phyloP scores from a whole-genome alignment of 352 stramenopile species.

The Pythium folliculosum region DNA sequence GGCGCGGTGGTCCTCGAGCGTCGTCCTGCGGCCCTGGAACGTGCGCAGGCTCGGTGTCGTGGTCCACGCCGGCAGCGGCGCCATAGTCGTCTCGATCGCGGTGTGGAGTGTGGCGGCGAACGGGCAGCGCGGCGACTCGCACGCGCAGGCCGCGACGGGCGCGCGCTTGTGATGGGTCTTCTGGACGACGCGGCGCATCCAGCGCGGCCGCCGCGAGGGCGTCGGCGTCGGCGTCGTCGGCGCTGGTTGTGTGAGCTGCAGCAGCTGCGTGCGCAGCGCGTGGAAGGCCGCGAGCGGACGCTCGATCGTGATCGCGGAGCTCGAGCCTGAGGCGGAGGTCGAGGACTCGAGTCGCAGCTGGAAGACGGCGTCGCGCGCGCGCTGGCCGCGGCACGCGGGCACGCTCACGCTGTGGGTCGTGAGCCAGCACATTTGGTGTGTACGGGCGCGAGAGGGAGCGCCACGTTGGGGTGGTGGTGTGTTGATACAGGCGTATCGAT shows the following conservation, averaged over 20 bases:
- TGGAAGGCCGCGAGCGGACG: conserved; percentile 55
- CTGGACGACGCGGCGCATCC: conserved; percentile 26
- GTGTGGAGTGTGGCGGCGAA: conserved; percentile 43
- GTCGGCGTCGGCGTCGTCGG: neutral
- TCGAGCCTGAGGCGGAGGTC: too few species aligned
- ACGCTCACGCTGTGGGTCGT: conserved; percentile 22
- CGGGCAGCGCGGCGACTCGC: conserved; percentile 36
- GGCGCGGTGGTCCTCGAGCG: conserved; percentile 32
- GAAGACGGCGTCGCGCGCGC: conserved; percentile 17
- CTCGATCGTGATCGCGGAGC: conserved; percentile 16
- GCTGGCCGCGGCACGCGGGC: conserved; percentile 16
- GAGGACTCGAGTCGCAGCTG: conserved; percentile 17
- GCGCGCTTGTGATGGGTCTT: neutral
- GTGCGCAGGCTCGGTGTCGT: conserved; percentile 24
- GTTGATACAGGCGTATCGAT: conserved; percentile 5
- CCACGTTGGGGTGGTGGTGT: neutral
- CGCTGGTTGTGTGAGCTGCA: conserved; percentile 11
- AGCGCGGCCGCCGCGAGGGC: conserved; percentile 11
- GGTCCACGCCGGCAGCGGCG: conserved; percentile 37
- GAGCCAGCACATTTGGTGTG: conserved; percentile 21
- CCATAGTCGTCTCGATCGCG: conserved; percentile 34
- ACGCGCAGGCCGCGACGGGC: conserved; percentile 31
- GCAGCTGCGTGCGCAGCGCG: conserved; percentile 51
- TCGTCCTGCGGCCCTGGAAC: conserved; percentile 19
- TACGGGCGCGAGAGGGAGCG: neutral